Percentiles rank a stretch among this genome's conserved stretches.
phyloP scores from a whole-genome alignment of 805 yeast species.

The Kluyveromyces starmeri region DNA sequence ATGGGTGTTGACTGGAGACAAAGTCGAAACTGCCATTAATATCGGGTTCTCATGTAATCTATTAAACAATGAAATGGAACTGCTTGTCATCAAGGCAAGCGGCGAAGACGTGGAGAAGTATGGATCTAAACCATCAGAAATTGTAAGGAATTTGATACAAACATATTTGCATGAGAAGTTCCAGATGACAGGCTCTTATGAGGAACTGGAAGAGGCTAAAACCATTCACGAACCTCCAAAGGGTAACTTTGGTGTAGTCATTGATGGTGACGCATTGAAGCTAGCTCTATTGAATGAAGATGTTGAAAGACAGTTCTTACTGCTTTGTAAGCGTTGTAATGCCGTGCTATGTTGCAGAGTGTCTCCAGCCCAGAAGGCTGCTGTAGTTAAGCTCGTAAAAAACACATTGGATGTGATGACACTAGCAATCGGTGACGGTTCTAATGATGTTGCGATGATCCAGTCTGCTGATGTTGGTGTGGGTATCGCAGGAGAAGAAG shows the following conservation, averaged over 20 bases:
- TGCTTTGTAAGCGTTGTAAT: slow-evolving; percentile 70
- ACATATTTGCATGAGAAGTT: slow-evolving; percentile 49
- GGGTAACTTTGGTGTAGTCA: slow-evolving; percentile 58
- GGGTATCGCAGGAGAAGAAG: slow-evolving; percentile 90
- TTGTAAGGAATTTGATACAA: slow-evolving; percentile 41
- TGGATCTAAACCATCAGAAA: slow-evolving; percentile 31
- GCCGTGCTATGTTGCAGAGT: slow-evolving; percentile 83
- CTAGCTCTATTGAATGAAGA: slow-evolving; percentile 39
- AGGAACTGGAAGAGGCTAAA: slow-evolving; percentile 48
- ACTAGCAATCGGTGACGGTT: slow-evolving; percentile 81
- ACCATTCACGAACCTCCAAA: slow-evolving; percentile 56
- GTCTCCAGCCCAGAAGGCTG: slow-evolving; percentile 80
- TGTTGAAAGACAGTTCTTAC: slow-evolving; percentile 48
- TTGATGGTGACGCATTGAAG: slow-evolving; percentile 74
- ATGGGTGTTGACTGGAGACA: slow-evolving; percentile 85
- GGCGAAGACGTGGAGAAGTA: slow-evolving; percentile 45
- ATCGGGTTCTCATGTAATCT: slow-evolving; percentile 81
- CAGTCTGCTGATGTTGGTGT: slow-evolving; percentile 84
- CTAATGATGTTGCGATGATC: slow-evolving; percentile 86
- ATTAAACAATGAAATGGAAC: slow-evolving; percentile 66
- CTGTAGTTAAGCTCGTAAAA: slow-evolving; percentile 74
- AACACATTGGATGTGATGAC: slow-evolving; percentile 73
- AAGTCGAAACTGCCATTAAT: slow-evolving; percentile 82
- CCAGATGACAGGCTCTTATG: slow-evolving; percentile 47
- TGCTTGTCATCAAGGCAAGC: slow-evolving; percentile 43